Evolutionary conservation across 352 stramenopile genomes (phyloP), one percentile per base, ranked within the genome.

Genomic region (Stramenopiles sp.): DNA sequence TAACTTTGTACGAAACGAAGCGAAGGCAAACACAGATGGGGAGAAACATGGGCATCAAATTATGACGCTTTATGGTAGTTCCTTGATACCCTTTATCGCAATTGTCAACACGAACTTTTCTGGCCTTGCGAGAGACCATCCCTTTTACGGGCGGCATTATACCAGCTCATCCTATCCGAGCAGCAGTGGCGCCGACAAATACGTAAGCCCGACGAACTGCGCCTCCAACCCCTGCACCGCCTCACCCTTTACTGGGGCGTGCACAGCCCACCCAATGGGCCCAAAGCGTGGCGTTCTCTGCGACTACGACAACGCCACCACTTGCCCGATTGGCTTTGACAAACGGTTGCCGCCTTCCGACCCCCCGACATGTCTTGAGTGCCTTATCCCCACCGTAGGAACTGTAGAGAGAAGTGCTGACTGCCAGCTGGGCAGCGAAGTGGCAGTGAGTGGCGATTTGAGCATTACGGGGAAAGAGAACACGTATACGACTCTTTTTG

Each of bases 51-150:
- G n/a, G n/a, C n/a, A n/a, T n/a, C n/a, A n/a, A n/a, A n/a, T n/a
- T n/a, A n/a, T n/a, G n/a, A n/a, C n/a, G n/a, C n/a, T n/a, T n/a
- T n/a, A n/a, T n/a, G n/a, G n/a, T n/a, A n/a, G n/a, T n/a, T n/a
- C n/a, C n/a, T n/a, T n/a, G n/a, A n/a, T n/a, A n/a, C 53, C 53
- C 6, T 6, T 33, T 2, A 71, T 71, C 2, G 35, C 53, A 71
- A 31, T 71, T 2, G 6, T 71, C 53, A 71, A 71, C 12, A 71
- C 53, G 35, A 71, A 71, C 6, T 71, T 71, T 71, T 35, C 53
- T 4, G 53, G 2, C 6, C n/a, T n/a, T n/a, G n/a, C n/a, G n/a
- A n/a, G n/a, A n/a, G n/a, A n/a, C n/a, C n/a, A n/a, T n/a, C n/a
- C n/a, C n/a, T n/a, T n/a, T n/a, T n/a, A n/a, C n/a, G n/a, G n/a